These are phyloP conservation scores for Coemansia sp. DNA, from an alignment of 192 early-diverging fungal species.

Conservation along the genomic window DNA sequence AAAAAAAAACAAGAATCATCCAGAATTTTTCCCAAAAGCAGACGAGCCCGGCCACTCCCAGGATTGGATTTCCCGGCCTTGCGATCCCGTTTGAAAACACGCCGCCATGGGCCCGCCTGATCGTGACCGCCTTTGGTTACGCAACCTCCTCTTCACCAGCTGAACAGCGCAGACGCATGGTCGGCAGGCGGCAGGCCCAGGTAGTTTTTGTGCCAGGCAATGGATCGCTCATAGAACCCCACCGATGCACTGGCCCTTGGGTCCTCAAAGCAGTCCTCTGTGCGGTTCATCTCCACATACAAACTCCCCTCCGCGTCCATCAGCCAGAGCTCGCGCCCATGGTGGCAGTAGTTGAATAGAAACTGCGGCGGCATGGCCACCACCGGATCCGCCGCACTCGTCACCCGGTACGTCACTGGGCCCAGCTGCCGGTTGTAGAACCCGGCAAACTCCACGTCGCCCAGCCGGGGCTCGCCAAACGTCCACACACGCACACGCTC, in stretches of 20 bases:
- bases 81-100: no score
- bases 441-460: conserved; percentile 30
- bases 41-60: no score
- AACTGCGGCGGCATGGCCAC: conserved; percentile 40
- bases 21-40: no score
- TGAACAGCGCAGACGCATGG: conserved; percentile 40
- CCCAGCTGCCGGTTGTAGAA: conserved; percentile 34
- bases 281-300: conserved; percentile 29
- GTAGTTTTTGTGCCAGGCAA: conserved; percentile 46
- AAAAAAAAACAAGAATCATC: no score
- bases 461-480: conserved; percentile 39
- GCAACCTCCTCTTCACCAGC: no score
- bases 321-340: conserved; percentile 35
- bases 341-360: conserved; percentile 43
- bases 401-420: conserved; percentile 32
- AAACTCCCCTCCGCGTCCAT: conserved; percentile 31
- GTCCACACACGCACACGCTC: conserved; percentile 33
- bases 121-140: no score
- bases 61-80: no score
- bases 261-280: conserved; percentile 32
- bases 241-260: conserved; percentile 38
- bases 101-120: no score
- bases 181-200: conserved; percentile 39
- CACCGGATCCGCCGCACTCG: conserved; percentile 32
- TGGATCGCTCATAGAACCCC: conserved; percentile 32